Percentiles rank a stretch among this genome's conserved stretches.
Evolutionary conservation across 345 rosid genomes (phyloP).

Genomic region (Rhodamnia argentea): DNA sequence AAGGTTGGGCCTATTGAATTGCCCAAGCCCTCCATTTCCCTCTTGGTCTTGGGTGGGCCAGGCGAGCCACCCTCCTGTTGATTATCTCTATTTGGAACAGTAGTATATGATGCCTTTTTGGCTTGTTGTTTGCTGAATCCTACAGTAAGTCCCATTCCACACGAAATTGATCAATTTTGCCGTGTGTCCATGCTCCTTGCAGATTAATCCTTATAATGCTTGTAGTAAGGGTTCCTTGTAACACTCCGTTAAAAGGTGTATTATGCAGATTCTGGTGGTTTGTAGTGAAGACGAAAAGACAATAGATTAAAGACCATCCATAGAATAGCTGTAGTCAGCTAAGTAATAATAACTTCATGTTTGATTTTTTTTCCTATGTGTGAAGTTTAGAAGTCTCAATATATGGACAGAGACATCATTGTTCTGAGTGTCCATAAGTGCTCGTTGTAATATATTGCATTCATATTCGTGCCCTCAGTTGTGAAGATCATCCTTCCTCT

Average conservation of each 20-base stretch:
- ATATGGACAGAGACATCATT: background rate
- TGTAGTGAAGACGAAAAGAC: background rate
- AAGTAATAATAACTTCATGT: background rate
- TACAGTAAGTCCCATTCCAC: background rate
- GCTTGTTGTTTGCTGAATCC: background rate
- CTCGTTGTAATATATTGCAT: background rate
- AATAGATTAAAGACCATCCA: background rate
- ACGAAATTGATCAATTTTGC: background rate
- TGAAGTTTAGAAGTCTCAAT: background rate
- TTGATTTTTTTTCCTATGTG: background rate
- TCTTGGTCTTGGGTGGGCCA: background rate
- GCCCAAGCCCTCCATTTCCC: background rate
- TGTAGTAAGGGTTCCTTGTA: background rate
- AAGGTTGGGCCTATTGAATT: background rate
- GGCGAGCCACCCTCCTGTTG: fast-evolving
- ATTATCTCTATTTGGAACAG: background rate
- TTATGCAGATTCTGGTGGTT: background rate
- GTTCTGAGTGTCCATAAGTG: background rate
- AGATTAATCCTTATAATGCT: background rate
- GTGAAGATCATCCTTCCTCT: background rate
- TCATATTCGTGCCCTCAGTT: background rate
- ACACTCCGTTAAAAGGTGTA: background rate
- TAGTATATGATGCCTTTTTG: background rate
- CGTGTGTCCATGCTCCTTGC: background rate
- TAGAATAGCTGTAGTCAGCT: background rate